phyloP scores from a whole-genome alignment of 768 basidiomycete genomes.

The Pleurotus djamor region DNA sequence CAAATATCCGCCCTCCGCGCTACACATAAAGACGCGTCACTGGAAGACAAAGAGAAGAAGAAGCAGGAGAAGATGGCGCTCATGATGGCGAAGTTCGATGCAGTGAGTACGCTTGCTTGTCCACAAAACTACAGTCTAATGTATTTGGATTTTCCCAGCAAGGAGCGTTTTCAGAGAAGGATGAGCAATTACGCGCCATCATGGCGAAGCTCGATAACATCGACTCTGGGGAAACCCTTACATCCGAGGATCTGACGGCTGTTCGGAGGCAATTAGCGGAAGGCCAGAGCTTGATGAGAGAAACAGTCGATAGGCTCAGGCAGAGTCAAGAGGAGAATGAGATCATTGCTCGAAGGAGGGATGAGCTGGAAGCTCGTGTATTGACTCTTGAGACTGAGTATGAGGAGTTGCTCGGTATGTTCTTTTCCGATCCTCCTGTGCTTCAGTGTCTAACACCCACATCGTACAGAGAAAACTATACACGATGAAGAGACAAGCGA shows the following conservation, averaged over 20 bases:
- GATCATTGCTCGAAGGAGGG: conserved; percentile 73
- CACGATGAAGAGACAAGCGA: conserved; percentile 86
- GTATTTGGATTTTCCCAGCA: conserved; percentile 45
- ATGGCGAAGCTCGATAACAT: conserved; percentile 83
- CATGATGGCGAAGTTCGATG: conserved; percentile 99
- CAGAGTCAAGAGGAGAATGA: conserved; percentile 94
- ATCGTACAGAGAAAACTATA: conserved; percentile 79
- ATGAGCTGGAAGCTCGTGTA: conserved; percentile 85
- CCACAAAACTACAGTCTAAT: conserved; percentile 1
- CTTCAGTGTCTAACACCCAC: conserved; percentile 6
- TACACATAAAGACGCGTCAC: conserved; percentile 79
- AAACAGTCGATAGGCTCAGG: conserved; percentile 86
- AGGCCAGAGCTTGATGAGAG: conserved; percentile 80
- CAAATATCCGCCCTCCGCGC: conserved; percentile 75
- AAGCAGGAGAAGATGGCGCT: conserved; percentile 99
- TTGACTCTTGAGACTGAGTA: conserved; percentile 87
- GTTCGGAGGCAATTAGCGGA: conserved; percentile 88
- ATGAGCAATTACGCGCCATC: conserved; percentile 85
- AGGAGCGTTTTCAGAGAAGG: conserved; percentile 94
- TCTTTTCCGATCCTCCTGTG: conserved; percentile 10
- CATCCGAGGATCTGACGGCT: conserved; percentile 75
- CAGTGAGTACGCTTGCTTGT: conserved; percentile 46
- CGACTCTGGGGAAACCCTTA: conserved; percentile 64
- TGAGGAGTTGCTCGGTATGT: conserved; percentile 90
- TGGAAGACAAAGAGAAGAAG: conserved; percentile 97